Base-by-base conservation (phyloP, 148 eudicot genomes). In the Mesembryanthemum crystallinum region DNA sequence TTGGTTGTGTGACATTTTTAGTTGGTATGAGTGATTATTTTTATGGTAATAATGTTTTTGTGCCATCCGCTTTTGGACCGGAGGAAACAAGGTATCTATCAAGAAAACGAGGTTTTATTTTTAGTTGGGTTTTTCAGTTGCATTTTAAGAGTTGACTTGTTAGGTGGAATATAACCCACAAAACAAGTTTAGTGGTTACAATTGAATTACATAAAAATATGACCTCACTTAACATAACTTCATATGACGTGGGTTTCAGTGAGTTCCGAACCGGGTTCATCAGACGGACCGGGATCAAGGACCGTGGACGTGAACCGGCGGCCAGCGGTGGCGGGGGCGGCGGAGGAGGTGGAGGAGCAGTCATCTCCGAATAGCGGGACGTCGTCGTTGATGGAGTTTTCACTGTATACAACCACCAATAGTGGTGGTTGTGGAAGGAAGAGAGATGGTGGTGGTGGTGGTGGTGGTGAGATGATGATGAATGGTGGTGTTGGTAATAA, bases 331-430 rank as follows among this genome's bases (percentile, higher is more conserved):
- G 93, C 70, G 73, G 91, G 78, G 0, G 79, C 77, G 49, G 82
- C 80, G 25, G 81, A 74, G 25, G 49, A 82, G 0, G 79, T 75
- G 49, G 82, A 82, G 29, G 81, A 74, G 25, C 72, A 79, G 42
- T 90, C 95, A 29, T 88, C 95, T 0, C 91, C 92, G 4, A 89
- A 86, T 74, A 89, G 92, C 47, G 79, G 84, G 23, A 81, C 82
- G 33, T 87, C 96, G 63, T 87, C 91, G 14, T 91, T 89, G 35
- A 85, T 87, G 96, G 92, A 89, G 65, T 91, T 83, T 29, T 81
- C 88, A 0, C 67, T 82, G 8, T 85, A 85, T 60, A 81, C 79
- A 65, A 76, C 32, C 27, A 75, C 70, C n/a, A 68, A 57, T 30
- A 52, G 47, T 35, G 59, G 39, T 8, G 57, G 64, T 9, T 73